These are phyloP conservation scores for Rhynchospora pubera DNA, from an alignment of 176 grass and related monocot genomes.

Conservation along the genomic window DNA sequence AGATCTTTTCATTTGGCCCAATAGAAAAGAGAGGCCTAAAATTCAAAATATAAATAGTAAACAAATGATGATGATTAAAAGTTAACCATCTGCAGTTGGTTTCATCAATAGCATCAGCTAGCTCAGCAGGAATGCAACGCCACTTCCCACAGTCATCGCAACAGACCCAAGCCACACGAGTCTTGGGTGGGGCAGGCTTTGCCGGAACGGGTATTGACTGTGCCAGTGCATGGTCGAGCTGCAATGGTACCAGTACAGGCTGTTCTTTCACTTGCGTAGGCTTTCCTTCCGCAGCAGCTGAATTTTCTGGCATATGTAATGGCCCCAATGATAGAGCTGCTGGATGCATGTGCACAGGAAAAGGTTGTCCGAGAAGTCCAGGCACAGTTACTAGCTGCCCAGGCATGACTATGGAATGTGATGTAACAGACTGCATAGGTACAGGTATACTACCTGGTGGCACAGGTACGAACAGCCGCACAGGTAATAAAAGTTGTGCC, in stretches of 20 bases:
- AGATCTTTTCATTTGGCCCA: neutral
- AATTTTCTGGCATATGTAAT: neutral
- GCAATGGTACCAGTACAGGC: neutral
- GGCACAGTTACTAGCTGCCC: neutral
- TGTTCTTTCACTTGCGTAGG: neutral
- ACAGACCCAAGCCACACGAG: conserved; percentile 70
- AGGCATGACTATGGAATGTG: neutral
- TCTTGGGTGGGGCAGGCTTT: neutral
- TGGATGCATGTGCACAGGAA: neutral
- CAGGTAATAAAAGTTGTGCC: neutral
- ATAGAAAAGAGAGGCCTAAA: neutral
- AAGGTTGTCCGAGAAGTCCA: neutral
- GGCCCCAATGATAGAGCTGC: neutral
- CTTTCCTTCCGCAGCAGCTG: neutral
- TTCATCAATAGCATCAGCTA: conserved; percentile 71
- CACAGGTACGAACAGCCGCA: neutral
- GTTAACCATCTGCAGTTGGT: conserved; percentile 50
- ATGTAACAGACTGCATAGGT: neutral
- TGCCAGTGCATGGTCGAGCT: neutral
- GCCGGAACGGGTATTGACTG: neutral
- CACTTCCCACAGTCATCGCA: conserved; percentile 94
- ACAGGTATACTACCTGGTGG: neutral
- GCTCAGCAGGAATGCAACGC: conserved; percentile 80
- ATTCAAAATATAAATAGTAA: neutral
- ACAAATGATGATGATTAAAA: too few species aligned